These are phyloP conservation scores for Melaleuca alternifolia DNA, from an alignment of 345 rosid species.

Conservation along the genomic window DNA sequence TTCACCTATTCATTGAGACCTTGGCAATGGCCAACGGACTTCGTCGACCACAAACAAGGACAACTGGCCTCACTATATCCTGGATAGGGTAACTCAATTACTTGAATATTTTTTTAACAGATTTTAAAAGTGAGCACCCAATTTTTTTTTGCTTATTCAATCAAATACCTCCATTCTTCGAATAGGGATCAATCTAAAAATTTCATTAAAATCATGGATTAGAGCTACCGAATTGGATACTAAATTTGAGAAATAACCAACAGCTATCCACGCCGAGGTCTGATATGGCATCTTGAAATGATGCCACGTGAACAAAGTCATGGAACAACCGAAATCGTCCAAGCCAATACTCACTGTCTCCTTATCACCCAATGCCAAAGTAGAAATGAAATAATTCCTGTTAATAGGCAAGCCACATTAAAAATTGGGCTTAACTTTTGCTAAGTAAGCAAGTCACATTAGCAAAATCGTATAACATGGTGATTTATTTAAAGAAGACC, in stretches of 20 bases:
- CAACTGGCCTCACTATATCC: rapidly evolving
- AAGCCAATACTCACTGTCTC: neutral
- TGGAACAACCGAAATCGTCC: neutral
- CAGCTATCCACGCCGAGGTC: neutral
- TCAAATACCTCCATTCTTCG: neutral
- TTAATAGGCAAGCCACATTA: neutral
- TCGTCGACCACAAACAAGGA: neutral
- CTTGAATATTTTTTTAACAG: neutral
- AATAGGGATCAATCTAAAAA: neutral
- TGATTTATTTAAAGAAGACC: neutral
- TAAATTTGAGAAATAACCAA: neutral
- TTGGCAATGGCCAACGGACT: neutral
- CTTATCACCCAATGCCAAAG: neutral
- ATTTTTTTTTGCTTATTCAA: neutral
- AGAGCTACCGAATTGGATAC: neutral
- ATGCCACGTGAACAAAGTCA: neutral
- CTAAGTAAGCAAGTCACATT: neutral
- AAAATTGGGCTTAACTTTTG: neutral
- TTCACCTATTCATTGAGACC: neutral
- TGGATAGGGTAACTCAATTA: neutral
- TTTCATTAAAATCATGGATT: neutral
- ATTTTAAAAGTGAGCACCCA: neutral
- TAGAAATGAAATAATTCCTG: neutral
- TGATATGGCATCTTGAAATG: neutral
- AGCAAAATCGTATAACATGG: neutral